Evolutionary conservation across 2,329 filamentous ascomycete species (phyloP), one percentile per base, ranked within the genome.

Genomic region (Colletotrichum caudatum): DNA sequence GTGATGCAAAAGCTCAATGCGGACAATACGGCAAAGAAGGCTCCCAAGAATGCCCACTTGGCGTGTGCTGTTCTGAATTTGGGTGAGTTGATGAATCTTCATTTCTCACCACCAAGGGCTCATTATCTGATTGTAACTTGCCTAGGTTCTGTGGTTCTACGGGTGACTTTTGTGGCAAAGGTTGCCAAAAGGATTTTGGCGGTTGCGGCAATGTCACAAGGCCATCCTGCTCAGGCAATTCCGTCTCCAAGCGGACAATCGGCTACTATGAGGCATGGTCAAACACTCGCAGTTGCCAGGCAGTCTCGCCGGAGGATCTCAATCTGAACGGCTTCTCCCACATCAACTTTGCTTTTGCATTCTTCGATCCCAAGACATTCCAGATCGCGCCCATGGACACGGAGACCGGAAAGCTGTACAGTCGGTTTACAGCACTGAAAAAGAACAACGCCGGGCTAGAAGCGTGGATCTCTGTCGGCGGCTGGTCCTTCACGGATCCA

Each of bases 281-380:
- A 2, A 51, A 44, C 5, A 73, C 68, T 0, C 67, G 76, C 2
- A 23, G 35, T 12, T 80, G 79, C 63, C 62, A 73, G 6, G 20
- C 29, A 16, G 60, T 71, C 0, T 14, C 14, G 1, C 74, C 72
- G 0, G 69, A 76, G 29, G 59, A 77, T 69, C n/a, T 76, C 50
- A 50, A 69, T 39, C 12, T 76, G 7, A 56, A 54, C 26, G 57
- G 71, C 33, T 64, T 71, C 57, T 74, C 74, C 6, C 71, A 74
- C 35, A 4, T 82, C 64, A 81, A 81, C 72, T 80, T 77, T 67
- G 81, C 83, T 0, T 86, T 85, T 68, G 82, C 79, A 1, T 80
- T 78, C 26, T 79, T 86, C 60, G 78, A 84, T 56, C 79, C 83
- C 0, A 67, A 78, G 69, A 69, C n/a, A 73, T 71, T 20, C 54